Evolutionary conservation across 805 yeast genomes (phyloP).

Genomic region (Debaryomyces hansenii): DNA sequence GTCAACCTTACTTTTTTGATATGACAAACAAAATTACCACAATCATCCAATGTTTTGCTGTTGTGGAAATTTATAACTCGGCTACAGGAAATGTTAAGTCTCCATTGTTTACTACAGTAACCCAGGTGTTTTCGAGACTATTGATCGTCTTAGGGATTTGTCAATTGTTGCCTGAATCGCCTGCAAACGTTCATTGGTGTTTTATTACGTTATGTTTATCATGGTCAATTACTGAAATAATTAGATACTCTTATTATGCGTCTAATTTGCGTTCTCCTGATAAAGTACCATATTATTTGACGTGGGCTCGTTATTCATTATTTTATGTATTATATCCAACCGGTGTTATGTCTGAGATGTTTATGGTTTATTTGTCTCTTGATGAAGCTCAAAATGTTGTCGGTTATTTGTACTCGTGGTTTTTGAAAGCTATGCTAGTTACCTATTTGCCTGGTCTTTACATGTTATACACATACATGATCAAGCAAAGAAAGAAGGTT

Average conservation of each 20-base stretch:
- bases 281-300: conserved; percentile 56
- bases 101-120: conserved; percentile 77
- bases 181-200: conserved; percentile 57
- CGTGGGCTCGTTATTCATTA: conserved; percentile 77
- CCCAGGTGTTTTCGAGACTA: conserved; percentile 86
- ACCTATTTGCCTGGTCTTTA: conserved; percentile 87
- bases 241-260: conserved; percentile 87
- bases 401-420: conserved; percentile 52
- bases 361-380: conserved; percentile 67
- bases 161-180: conserved; percentile 69
- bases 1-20: conserved; percentile 67
- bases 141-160: conserved; percentile 82
- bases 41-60: conserved; percentile 72
- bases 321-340: conserved; percentile 84
- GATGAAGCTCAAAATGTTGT: conserved; percentile 59
- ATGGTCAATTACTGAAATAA: conserved; percentile 94
- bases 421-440: conserved; percentile 56
- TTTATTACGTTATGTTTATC: conserved; percentile 72
- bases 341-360: conserved; percentile 86
- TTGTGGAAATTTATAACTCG: conserved; percentile 79
- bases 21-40: conserved; percentile 60
- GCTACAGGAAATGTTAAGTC: conserved; percentile 79
- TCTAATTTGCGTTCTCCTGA: conserved; percentile 53
- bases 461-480: conserved; percentile 82
- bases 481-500: conserved; percentile 81